Percentiles rank a stretch among this genome's conserved stretches.
phyloP scores from a whole-genome alignment of 2,329 filamentous ascomycete species.

The Aspergillus terreus region DNA sequence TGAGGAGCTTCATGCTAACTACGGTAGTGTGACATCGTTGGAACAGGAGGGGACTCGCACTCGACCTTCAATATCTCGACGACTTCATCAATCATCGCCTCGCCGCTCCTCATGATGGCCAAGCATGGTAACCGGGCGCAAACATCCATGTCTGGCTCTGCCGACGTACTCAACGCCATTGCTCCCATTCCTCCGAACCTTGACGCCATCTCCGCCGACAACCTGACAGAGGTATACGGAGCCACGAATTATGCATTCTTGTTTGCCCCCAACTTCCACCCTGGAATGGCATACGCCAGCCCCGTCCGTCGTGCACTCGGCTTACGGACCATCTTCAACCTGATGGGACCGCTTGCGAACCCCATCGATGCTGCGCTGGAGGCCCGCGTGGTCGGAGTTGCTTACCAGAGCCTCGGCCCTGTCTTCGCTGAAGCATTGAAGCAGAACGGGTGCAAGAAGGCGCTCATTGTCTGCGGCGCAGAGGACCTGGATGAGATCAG shows the following conservation, averaged over 20 bases:
- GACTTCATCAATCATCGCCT: conserved; percentile 87
- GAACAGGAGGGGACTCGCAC: conserved; percentile 92
- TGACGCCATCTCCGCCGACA: conserved; percentile 66
- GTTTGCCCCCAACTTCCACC: conserved; percentile 94
- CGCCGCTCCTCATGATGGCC: conserved; percentile 75
- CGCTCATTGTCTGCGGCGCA: conserved; percentile 84
- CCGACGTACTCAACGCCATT: conserved; percentile 80
- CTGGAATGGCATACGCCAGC: conserved; percentile 86
- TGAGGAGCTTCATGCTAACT: background rate
- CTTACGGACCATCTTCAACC: conserved; percentile 96
- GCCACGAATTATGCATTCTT: conserved; percentile 90
- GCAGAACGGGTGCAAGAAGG: conserved; percentile 73
- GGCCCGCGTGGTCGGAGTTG: conserved; percentile 89
- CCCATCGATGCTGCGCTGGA: conserved; percentile 82
- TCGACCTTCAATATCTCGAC: conserved; percentile 99
- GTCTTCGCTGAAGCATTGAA: conserved; percentile 83
- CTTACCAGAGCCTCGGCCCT: conserved; percentile 77
- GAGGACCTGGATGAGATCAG: conserved; percentile 96
- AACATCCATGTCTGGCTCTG: conserved; percentile 92
- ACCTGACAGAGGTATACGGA: conserved; percentile 69
- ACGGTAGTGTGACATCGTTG: conserved; percentile 80
- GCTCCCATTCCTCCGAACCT: conserved; percentile 70
- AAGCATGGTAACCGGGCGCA: conserved; percentile 97
- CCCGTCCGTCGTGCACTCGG: conserved; percentile 82
- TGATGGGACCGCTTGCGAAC: conserved; percentile 88